Evolutionary conservation across 441 rosid genomes (phyloP).

Genomic region (Eugenia klotzschiana): DNA sequence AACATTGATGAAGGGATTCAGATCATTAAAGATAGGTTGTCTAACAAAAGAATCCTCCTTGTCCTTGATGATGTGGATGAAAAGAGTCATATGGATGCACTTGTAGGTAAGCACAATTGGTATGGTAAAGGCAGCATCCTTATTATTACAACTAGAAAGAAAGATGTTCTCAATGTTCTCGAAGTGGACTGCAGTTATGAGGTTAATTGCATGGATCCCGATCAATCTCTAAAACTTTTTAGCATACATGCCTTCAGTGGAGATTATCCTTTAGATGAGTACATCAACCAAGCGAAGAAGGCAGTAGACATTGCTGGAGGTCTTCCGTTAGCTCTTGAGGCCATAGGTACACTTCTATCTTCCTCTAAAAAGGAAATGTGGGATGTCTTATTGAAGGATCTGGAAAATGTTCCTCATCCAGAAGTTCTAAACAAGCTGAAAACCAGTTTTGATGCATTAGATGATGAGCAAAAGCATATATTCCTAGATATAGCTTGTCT

Average conservation of each 20-base stretch:
- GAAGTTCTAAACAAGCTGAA: rapidly evolving
- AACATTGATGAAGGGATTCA: not conserved
- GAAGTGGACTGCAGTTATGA: not conserved
- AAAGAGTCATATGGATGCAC: not conserved
- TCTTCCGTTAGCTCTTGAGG: not conserved
- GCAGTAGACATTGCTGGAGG: rapidly evolving
- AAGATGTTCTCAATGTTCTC: rapidly evolving
- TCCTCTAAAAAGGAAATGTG: rapidly evolving
- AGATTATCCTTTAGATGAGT: rapidly evolving
- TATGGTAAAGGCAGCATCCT: rapidly evolving
- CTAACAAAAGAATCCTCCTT: rapidly evolving
- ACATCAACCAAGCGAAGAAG: rapidly evolving
- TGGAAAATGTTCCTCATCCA: rapidly evolving
- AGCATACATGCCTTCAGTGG: not conserved
- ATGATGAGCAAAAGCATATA: rapidly evolving
- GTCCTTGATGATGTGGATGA: not conserved
- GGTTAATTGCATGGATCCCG: rapidly evolving
- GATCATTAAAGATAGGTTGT: rapidly evolving
- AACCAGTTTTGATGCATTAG: not conserved
- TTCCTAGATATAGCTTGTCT: not conserved
- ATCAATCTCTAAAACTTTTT: not conserved
- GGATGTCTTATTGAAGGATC: rapidly evolving
- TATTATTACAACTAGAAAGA: not conserved
- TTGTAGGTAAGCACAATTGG: not conserved
- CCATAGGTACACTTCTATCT: not conserved